Conservation (phyloP, 371 early-diverging fungal genomes). For the Mortierella sp. region DNA sequence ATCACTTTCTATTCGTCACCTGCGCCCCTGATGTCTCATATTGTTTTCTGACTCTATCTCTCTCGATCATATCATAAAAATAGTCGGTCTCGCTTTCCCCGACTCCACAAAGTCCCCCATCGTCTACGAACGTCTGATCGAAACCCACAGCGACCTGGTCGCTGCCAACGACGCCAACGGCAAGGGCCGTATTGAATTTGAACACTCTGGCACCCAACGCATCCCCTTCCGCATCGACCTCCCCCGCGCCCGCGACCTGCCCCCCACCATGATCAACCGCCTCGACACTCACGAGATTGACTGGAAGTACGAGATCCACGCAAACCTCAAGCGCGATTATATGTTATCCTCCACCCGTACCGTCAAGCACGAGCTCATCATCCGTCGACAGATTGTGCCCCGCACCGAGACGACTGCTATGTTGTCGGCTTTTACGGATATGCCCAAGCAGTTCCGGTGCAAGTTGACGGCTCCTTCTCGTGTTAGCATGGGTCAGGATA, state of each 20-base stretch:
- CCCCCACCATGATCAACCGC: conserved; percentile 47
- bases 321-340: conserved; percentile 34
- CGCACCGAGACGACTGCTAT: neutral
- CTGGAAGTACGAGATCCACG: conserved; percentile 55
- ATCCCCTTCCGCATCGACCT: conserved; percentile 54
- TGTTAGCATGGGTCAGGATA: conserved; percentile 25
- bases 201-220: conserved; percentile 29
- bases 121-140: conserved; percentile 39
- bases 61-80: neutral
- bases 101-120: conserved; percentile 21
- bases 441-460: conserved; percentile 39
- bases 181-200: conserved; percentile 25
- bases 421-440: conserved; percentile 26
- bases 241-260: conserved; percentile 28
- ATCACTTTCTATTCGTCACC: neutral
- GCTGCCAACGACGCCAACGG: conserved; percentile 55
- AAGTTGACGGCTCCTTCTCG: conserved; percentile 28
- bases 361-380: conserved; percentile 41
- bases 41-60: neutral
- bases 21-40: neutral
- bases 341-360: conserved; percentile 23
- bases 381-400: conserved; percentile 34
- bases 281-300: conserved; percentile 49
- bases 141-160: conserved; percentile 25
- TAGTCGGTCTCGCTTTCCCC: conserved; percentile 45